These are phyloP conservation scores for Cerrena zonata DNA, from an alignment of 1,284 basidiomycete genomes.

Conservation along the genomic window DNA sequence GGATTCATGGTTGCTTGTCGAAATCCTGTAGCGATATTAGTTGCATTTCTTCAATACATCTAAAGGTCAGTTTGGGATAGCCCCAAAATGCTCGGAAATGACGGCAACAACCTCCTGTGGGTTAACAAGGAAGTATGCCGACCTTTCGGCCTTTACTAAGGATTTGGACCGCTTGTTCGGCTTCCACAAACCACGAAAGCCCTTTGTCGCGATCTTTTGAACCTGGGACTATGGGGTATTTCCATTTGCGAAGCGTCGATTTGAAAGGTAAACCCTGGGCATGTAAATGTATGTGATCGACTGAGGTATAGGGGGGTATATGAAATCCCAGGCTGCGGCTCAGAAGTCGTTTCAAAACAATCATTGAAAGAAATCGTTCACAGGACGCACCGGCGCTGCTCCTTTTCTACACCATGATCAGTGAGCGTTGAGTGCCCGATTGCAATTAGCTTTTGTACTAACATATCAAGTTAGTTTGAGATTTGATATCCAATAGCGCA, in stretches of 20 bases:
- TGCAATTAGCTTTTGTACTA: conserved; percentile 57
- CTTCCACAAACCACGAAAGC: conserved; percentile 72
- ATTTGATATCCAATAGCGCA: no score
- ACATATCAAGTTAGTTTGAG: no score
- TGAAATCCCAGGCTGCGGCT: conserved; percentile 66
- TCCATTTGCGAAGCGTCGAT: conserved; percentile 36
- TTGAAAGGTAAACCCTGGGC: conserved; percentile 67
- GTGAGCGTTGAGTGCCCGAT: conserved; percentile 54
- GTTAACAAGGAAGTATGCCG: conserved; percentile 50
- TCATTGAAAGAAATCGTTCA: conserved; percentile 1
- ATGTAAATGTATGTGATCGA: conserved; percentile 77
- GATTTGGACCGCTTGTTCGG: conserved; percentile 57
- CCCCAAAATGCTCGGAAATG: no score
- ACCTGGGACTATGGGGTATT: conserved; percentile 53
- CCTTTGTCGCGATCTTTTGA: conserved; percentile 50
- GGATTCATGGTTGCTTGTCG: no score
- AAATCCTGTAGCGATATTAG: no score
- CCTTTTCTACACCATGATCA: conserved; percentile 33
- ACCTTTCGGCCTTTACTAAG: conserved; percentile 51
- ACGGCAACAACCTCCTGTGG: no score
- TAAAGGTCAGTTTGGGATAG: no score
- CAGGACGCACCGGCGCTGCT: conserved; percentile 42
- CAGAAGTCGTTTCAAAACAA: conserved; percentile 1
- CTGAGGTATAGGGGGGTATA: conserved; percentile 77
- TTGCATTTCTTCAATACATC: no score